A percentile compares a stretch with the other conserved stretches of the same genome.
These are phyloP conservation scores for Tetrastigma voinierianum DNA, from an alignment of 164 flowering plant genomes.

Conservation along the genomic window DNA sequence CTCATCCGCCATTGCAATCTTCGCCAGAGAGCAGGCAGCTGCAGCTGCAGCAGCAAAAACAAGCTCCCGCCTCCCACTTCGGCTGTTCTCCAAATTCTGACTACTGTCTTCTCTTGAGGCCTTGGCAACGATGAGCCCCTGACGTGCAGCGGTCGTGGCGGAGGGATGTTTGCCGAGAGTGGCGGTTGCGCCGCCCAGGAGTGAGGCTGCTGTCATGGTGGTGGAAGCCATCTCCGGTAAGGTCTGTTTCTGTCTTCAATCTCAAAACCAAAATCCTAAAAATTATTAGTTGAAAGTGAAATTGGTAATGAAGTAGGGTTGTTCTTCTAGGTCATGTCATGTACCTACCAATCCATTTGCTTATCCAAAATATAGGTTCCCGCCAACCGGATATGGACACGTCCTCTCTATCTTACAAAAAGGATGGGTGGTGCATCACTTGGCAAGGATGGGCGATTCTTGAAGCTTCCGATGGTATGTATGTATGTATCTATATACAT, in stretches of 20 bases:
- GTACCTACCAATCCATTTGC: too few species aligned
- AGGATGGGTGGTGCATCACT: too few species aligned
- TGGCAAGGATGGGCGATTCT: too few species aligned
- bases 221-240: constrained; percentile 58
- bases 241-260: neutral
- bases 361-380: too few species aligned
- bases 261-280: neutral
- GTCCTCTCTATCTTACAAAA: too few species aligned
- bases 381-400: too few species aligned
- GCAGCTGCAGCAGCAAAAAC: constrained; percentile 73
- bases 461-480: too few species aligned
- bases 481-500: too few species aligned
- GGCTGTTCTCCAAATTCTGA: constrained; percentile 10
- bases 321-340: too few species aligned
- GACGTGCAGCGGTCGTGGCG: constrained; percentile 13
- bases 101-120: constrained; percentile 29
- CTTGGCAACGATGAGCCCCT: constrained; percentile 36
- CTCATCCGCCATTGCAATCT: constrained; percentile 52
- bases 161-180: constrained; percentile 21
- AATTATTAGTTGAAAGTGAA: neutral
- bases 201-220: constrained; percentile 58
- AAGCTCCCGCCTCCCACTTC: constrained; percentile 71
- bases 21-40: constrained; percentile 45
- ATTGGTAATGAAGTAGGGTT: too few species aligned
- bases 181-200: constrained; percentile 34